These are phyloP conservation scores for Curvularia lunata DNA, from an alignment of 2,329 filamentous ascomycete genomes.

Conservation along the genomic window DNA sequence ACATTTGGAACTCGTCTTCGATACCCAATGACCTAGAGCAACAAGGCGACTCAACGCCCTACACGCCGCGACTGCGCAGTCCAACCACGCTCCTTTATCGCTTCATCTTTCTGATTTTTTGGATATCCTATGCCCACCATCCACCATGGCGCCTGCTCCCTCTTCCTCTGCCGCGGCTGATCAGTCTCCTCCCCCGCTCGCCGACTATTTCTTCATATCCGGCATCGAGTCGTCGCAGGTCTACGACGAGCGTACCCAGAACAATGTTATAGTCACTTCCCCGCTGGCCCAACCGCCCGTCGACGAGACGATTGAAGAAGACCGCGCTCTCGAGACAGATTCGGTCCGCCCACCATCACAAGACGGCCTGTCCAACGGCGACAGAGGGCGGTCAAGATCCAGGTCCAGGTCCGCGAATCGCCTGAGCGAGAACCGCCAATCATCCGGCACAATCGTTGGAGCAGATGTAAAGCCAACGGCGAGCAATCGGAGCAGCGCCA, in stretches of 20 bases:
- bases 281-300: constrained; percentile 46
- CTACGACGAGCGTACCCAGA: constrained; percentile 54
- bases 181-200: constrained; percentile 61
- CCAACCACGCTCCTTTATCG: constrained; percentile 31
- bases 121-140: constrained; percentile 38
- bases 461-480: constrained; percentile 55
- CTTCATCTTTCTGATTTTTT: constrained; percentile 38
- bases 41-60: constrained; percentile 33
- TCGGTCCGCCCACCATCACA: constrained; percentile 52
- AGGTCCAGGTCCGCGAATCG: constrained; percentile 29
- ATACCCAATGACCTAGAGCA: constrained; percentile 46
- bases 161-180: constrained; percentile 50
- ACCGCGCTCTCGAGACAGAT: constrained; percentile 62
- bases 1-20: constrained; percentile 42
- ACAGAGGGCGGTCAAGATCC: constrained; percentile 46
- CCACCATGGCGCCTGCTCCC: constrained; percentile 48
- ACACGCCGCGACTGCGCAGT: constrained; percentile 32
- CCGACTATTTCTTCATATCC: constrained; percentile 71
- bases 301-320: constrained; percentile 67
- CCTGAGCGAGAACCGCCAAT: constrained; percentile 58
- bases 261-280: constrained; percentile 36
- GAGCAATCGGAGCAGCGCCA: constrained; percentile 70
- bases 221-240: constrained; percentile 61
- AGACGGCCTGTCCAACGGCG: constrained; percentile 51
- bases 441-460: constrained; percentile 57